Conservation (phyloP, 192 early-diverging fungal genomes). For the Helicostylum pulchrum region DNA sequence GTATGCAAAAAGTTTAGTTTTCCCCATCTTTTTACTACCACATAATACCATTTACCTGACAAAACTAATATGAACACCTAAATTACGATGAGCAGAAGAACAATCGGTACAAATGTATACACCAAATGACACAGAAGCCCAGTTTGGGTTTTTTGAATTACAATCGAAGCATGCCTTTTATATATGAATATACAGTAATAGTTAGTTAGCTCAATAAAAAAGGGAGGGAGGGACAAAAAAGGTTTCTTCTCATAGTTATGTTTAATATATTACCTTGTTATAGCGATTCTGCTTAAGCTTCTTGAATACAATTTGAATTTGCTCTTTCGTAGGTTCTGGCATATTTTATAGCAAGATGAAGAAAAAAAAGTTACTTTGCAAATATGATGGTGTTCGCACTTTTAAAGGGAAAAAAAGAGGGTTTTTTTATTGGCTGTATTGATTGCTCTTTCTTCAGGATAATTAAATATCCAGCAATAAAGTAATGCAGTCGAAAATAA, state of each 20-base stretch:
- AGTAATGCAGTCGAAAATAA: no score
- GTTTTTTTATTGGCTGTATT: no score
- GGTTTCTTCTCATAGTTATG: not conserved
- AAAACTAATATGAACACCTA: conserved; percentile 98
- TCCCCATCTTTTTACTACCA: not conserved
- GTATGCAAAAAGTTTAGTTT: not conserved
- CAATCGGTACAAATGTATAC: conserved; percentile 97
- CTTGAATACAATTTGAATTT: conserved; percentile 63
- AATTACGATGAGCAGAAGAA: conserved; percentile 90
- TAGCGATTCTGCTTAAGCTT: conserved; percentile 59
- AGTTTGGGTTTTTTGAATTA: conserved; percentile 89
- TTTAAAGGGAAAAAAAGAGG: no score
- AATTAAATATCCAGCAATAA: no score
- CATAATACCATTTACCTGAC: conserved; percentile 60
- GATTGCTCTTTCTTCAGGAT: no score
- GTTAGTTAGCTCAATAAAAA: not conserved
- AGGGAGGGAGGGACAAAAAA: no score
- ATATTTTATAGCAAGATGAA: conserved; percentile 17
- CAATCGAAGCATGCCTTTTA: conserved; percentile 85
- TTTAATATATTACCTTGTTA: conserved; percentile 52
- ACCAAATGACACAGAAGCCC: conserved; percentile 92
- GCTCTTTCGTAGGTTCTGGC: conserved; percentile 50
- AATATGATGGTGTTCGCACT: no score
- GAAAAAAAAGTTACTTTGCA: no score
- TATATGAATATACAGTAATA: not conserved